Evolutionary conservation across 2,329 filamentous ascomycete genomes (phyloP).

Genomic region (Cercospora berteroae): DNA sequence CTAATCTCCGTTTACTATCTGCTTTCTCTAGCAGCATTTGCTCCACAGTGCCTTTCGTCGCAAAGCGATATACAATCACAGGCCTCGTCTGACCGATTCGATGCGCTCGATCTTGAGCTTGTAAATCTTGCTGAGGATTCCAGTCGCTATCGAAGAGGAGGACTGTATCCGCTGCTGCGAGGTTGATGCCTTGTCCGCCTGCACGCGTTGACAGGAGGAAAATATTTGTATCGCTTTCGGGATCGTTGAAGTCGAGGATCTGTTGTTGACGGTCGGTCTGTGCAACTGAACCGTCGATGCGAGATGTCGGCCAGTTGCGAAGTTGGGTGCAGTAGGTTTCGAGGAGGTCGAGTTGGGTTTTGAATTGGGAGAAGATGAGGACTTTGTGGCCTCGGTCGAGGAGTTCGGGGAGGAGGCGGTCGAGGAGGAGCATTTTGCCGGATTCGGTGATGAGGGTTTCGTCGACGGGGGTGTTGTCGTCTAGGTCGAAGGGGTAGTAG

Average conservation of each 20-base stretch:
- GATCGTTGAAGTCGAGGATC: conserved; percentile 51
- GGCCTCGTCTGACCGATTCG: conserved; percentile 90
- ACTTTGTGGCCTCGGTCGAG: conserved; percentile 80
- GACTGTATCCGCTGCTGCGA: conserved; percentile 87
- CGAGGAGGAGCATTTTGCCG: conserved; percentile 93
- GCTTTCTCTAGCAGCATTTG: conserved; percentile 82
- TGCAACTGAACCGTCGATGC: conserved; percentile 84
- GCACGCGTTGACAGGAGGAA: conserved; percentile 89
- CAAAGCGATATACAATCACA: conserved; percentile 89
- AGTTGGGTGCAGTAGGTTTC: conserved; percentile 81
- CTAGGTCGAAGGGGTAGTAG: conserved; percentile 78
- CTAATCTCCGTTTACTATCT: conserved; percentile 84
- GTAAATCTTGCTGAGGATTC: conserved; percentile 95
- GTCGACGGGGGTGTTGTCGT: conserved; percentile 61
- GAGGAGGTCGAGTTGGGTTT: conserved; percentile 86
- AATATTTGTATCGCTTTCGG: conserved; percentile 53
- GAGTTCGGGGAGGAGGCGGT: conserved; percentile 75
- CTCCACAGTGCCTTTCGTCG: conserved; percentile 90
- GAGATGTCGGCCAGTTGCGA: conserved; percentile 75
- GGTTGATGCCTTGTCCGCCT: conserved; percentile 92
- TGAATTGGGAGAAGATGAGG: conserved; percentile 95
- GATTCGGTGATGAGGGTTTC: conserved; percentile 81
- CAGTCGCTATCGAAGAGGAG: conserved; percentile 88
- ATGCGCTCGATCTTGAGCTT: conserved; percentile 93
- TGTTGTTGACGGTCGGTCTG: conserved; percentile 58